Evolutionary conservation across 2,329 filamentous ascomycete genomes (phyloP), one percentile per base, ranked within the genome.

Genomic region (Sarocladium strictum): DNA sequence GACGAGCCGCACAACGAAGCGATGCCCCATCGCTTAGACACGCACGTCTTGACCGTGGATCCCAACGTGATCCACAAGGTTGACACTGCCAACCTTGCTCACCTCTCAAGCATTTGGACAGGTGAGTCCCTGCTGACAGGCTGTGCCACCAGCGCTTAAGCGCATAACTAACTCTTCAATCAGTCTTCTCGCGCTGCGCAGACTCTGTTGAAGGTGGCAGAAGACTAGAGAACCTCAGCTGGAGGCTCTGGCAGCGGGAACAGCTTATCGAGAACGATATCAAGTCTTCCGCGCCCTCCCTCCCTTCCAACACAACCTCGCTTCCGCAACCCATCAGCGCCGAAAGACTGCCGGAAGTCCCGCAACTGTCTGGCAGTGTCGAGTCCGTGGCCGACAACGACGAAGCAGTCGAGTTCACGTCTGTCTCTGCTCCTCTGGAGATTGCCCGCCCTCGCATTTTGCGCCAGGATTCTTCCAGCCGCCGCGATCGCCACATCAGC

Each of bases 71-170:
- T 99, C 69, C 89, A 94, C 77, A 90, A 95, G 70, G 90, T 97
- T 65, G 92, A 97, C 73, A 96, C 93, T 1, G 82, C 87, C 62
- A 96, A 96, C 70, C 86, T 90, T 26, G 90, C 96, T 73, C 95
- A 92, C 67, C 83, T 97, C 53, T 95, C 94, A 74, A 92, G 89
- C 76, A 95, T 97, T 83, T 96, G 92, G 91, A 93, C 90, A 70
- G 90, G 91, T 96, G 74, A 81, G 89, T 79, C 23, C 11, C 35
- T 41, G 9, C 19, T 29, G 11, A 47, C 26, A 45, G 37, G 26
- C 40, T 45, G 33, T 40, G 40, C 23, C 43, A 15, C 38, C 49
- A 35, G 27, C 15, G 12, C 43, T 6, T 10, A 54, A 56, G 54
- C 53, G 61, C 58, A 61, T 74, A 62, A 75, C 67, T 55, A 57